Conservation (phyloP, 176 grass and related monocot species). For the Avena insularis region DNA sequence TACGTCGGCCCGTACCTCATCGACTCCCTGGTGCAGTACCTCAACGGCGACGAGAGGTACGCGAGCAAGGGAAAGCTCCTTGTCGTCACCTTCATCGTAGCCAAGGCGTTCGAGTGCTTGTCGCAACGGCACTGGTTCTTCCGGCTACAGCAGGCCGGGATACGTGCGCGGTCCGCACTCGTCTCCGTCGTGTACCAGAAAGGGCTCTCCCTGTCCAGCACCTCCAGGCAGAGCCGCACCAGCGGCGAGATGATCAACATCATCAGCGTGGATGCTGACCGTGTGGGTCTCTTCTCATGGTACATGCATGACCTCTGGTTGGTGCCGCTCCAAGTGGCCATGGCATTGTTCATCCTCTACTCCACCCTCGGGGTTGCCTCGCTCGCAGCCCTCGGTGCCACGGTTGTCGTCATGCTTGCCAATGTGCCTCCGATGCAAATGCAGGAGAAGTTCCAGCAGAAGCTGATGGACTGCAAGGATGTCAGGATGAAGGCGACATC, state of each 20-base stretch:
- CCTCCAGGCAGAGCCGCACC: constrained; percentile 66
- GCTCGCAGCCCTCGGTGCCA: constrained; percentile 53
- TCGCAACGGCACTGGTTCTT: constrained; percentile 62
- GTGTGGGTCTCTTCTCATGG: constrained; percentile 57
- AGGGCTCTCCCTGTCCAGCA: constrained; percentile 67
- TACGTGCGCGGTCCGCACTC: constrained; percentile 56
- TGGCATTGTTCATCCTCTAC: constrained; percentile 69
- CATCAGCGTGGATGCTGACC: constrained; percentile 72
- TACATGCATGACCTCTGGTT: constrained; percentile 86
- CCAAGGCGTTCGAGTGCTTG: constrained; percentile 75
- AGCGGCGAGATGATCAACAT: constrained; percentile 72
- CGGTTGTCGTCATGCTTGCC: constrained; percentile 64
- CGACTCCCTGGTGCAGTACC: constrained; percentile 79
- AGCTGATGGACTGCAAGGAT: constrained; percentile 76
- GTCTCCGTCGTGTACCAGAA: constrained; percentile 77
- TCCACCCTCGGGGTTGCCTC: constrained; percentile 61
- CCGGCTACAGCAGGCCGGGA: constrained; percentile 59
- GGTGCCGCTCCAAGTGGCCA: constrained; percentile 60
- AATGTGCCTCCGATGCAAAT: constrained; percentile 64
- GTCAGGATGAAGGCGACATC: constrained; percentile 77
- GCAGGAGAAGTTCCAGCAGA: constrained; percentile 65
- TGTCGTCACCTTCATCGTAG: constrained; percentile 62
- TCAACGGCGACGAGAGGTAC: constrained; percentile 61
- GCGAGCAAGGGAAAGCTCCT: constrained; percentile 62
- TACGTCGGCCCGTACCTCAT: constrained; percentile 93